Conservation (phyloP, 2,329 filamentous ascomycete genomes). For the Colletotrichum filicis region DNA sequence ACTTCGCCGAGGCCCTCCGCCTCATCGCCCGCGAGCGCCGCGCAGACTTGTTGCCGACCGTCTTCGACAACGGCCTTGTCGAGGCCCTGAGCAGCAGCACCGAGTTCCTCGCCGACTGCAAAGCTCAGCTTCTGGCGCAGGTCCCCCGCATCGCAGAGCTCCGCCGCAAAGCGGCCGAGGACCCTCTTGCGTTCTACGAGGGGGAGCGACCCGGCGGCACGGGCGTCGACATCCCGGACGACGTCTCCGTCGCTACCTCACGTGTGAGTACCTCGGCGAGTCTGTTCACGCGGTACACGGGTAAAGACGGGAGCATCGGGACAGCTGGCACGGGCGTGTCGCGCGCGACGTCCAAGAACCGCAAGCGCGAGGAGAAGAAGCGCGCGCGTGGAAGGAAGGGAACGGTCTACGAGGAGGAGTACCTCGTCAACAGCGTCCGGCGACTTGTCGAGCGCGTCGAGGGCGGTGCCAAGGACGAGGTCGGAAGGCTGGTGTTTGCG, state of each 20-base stretch:
- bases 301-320: conserved; percentile 70
- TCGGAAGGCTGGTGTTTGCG: conserved; percentile 78
- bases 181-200: conserved; percentile 91
- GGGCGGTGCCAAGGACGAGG: conserved; percentile 74
- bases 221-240: conserved; percentile 83
- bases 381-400: conserved; percentile 94
- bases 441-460: conserved; percentile 87
- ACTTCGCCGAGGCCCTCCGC: conserved; percentile 90
- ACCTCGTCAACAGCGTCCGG: conserved; percentile 88
- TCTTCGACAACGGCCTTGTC: conserved; percentile 82
- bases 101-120: conserved; percentile 94
- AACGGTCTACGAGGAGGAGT: conserved; percentile 97
- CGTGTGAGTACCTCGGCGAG: conserved; percentile 85
- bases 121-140: conserved; percentile 83
- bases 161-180: conserved; percentile 80
- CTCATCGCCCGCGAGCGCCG: conserved; percentile 72
- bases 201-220: conserved; percentile 70
- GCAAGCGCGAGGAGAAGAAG: conserved; percentile 92
- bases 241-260: conserved; percentile 90
- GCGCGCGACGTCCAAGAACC: conserved; percentile 87
- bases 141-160: conserved; percentile 88
- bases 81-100: conserved; percentile 86
- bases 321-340: conserved; percentile 80
- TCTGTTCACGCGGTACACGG: conserved; percentile 93
- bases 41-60: conserved; percentile 70